Evolutionary conservation across 176 grass and related monocot genomes (phyloP), one percentile per base, ranked within the genome.

Genomic region (Pontederia paniculata): DNA sequence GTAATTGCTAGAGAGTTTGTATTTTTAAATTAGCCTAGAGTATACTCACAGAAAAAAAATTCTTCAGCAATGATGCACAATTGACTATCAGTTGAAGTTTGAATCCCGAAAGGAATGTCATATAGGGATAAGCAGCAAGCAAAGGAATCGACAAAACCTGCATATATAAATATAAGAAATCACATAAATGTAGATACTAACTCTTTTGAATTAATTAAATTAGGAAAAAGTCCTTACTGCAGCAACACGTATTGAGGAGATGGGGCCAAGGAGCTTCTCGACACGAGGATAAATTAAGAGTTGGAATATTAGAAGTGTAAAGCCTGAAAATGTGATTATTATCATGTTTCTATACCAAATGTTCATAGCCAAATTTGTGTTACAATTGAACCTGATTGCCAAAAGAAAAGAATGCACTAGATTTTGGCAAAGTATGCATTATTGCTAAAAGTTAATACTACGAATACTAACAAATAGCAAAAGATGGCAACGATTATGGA

Each of bases 231-330:
- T 58, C 60, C 78, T 76, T 69, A 97, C 86, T 0, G 91, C 66
- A 1, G 82, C 80, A 37, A 84, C 3, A 9, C 80, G 86, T 17
- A 74, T 31, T 73, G 82, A 84, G 18, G 57, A 58, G 48, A 90
- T 37, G n/a, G 86, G 58, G 55, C 91, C 82, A 12, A 74, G 41
- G 0, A 63, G 9, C 58, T 77, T 88, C 60, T 79, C 20, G 3
- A 90, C 12, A 55, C 51, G 66, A 54, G 74, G 72, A 37, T 88
- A 97, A 55, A 84, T 48, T 22, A 88, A 69, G 13, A 89, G 54
- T 64, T 97, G 91, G 57, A 78, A 97, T 18, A 84, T 43, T 56
- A 97, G 67, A 70, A 90, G 76, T 72, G 60, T 48, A 22, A 13
- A 73, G 50, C 91, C 91, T 96, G 48, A 28, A 14, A 65, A 83